Base-by-base conservation (phyloP, 768 basidiomycete genomes). In the Tricholoma furcatifolium region DNA sequence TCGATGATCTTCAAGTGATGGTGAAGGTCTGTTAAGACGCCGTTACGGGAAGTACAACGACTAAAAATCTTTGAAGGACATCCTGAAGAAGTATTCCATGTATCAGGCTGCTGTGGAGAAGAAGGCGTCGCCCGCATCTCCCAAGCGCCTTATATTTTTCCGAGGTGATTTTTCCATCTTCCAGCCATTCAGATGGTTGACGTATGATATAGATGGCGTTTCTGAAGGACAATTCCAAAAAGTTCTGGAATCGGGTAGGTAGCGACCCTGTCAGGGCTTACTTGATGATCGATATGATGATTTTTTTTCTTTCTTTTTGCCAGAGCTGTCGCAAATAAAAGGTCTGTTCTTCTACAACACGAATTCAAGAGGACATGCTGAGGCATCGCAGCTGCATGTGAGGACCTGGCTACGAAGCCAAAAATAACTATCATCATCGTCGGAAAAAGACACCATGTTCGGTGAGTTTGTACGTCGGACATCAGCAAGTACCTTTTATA, bases 71-170 rank as follows among this genome's bases (percentile, higher is more conserved):
- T 9, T n/a, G 27, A 54, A 87, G 88, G 66, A 78, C 47, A 67
- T 84, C 23, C 58, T 91, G 17, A 54, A 32, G 4, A 78, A 76
- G 68, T 87, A 83, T 54, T 80, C 78, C 62, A 57, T 49, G 11
- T 88, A 87, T 61, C 77, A 82, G 5, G 58, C 65, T 34, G 57
- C 51, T n/a, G 67, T 70, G 0, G 86, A 87, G 69, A 80, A 75
- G 63, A 66, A 64, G 0, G 58, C 57, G 0, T 23, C 21, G 4
- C 63, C 3, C 72, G 65, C 31, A 31, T 59, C 11, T 60, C 71
- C 10, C 82, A 78, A 75, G 52, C 79, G 87, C 1, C 74, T 91
- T 44, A 81, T 91, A 47, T 87, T 89, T 66, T 91, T 82, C 65
- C 78, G 87, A 61, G 86, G 87, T 82, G 42, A n/a, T 64, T 59